Base-by-base conservation (phyloP, 345 rosid species). In the Microcos paniculata region DNA sequence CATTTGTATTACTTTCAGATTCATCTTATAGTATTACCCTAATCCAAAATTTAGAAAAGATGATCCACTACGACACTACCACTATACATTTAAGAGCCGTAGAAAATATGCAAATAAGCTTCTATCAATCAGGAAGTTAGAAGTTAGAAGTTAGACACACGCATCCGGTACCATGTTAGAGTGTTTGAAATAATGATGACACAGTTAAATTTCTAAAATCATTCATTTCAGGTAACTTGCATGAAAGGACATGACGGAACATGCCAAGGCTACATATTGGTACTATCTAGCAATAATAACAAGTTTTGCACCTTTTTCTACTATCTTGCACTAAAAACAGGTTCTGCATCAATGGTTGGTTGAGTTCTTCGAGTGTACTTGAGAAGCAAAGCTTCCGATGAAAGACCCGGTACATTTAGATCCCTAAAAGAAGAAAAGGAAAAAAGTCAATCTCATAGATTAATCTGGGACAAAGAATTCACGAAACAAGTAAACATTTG, bases 291-390 rank as follows among this genome's bases (percentile, higher is more conserved):
- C 91, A 74, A 90, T 86, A 71, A 91, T 92, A 78, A 92, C 74
- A 75, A 96, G 97, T 68, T 88, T 89, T 4, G 89, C 86, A 77
- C 38, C 30, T 42, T 3, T 16, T 59, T 45, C 6, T 69, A 38
- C 69, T 86, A 91, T 80, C 97, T 86, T 46, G 92, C 91, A 75
- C 91, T 87, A 72, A 93, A 95, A 79, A 91, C 75, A 73, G 97
- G 97, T 68, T 89, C 89, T 0, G 90, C 87, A 74, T 93, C 93
- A 23, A 76, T 71, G 72, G 79, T 90, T 56, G 96, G 83, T 21
- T 95, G 97, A 26, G 88, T 82, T 80, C 93, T 90, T 63, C 97
- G 87, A 66, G 97, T 91, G 83, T 90, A 92, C 76, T 93, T 95
- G 65, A 94, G 86, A 35, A 91, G 91, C 85, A 95, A 79, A 58